Conservation (phyloP, 257 asterid species). For the Solanum appendiculatum region DNA sequence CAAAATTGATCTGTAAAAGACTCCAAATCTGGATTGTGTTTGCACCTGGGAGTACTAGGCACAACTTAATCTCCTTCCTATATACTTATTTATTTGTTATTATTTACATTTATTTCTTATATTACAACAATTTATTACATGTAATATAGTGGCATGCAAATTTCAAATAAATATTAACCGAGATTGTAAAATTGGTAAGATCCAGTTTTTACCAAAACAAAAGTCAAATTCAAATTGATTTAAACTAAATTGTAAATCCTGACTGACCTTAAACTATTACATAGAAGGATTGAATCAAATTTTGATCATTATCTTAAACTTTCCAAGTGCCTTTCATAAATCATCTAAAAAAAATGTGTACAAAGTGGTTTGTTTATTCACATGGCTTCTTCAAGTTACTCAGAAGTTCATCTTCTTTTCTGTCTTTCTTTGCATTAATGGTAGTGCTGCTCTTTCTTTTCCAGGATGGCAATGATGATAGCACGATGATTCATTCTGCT, state of each 20-base stretch:
- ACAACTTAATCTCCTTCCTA: neutral
- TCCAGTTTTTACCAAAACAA: neutral
- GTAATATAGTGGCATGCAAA: neutral
- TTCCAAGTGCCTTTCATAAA: neutral
- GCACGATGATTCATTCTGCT: conserved; percentile 29
- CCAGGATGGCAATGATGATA: conserved; percentile 43
- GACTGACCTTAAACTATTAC: neutral
- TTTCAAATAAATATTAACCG: neutral
- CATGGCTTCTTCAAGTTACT: neutral
- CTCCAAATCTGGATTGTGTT: neutral
- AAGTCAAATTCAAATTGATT: neutral
- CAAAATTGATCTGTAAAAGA: neutral
- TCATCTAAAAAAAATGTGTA: neutral
- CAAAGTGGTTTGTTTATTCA: neutral
- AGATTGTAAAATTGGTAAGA: neutral
- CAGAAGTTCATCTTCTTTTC: neutral
- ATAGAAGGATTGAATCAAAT: neutral
- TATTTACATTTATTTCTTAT: neutral
- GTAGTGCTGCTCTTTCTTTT: neutral
- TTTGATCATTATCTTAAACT: neutral
- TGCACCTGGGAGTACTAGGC: neutral
- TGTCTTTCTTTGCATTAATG: neutral
- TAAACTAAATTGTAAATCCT: neutral
- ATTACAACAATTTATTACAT: neutral
- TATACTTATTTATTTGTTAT: neutral